These are phyloP conservation scores for Lippia alba DNA, from an alignment of 305 asterid species.

Conservation along the genomic window DNA sequence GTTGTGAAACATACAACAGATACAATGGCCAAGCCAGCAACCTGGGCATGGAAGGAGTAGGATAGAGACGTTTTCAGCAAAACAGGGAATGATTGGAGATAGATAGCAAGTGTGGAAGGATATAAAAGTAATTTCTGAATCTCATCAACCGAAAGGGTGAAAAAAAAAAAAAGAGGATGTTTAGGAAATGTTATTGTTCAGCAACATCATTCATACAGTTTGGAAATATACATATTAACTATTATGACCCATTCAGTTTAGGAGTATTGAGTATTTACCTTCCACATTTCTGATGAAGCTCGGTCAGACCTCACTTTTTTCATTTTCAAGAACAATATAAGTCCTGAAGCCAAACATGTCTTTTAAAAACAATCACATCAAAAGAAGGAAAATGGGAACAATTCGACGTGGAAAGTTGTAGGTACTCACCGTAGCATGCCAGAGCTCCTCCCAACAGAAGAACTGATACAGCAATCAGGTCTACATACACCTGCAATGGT, in stretches of 20 bases:
- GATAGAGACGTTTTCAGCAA: neutral
- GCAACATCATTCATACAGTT: neutral
- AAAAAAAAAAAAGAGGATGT: neutral
- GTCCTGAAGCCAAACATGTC: conserved; percentile 54
- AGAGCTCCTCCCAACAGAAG: conserved; percentile 77
- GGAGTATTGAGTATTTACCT: conserved; percentile 45
- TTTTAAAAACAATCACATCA: neutral
- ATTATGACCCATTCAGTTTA: neutral
- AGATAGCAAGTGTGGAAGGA: too few species aligned
- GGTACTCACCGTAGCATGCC: conserved; percentile 79
- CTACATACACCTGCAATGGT: conserved; percentile 71
- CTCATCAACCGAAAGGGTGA: neutral
- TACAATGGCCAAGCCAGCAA: conserved; percentile 68
- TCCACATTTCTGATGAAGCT: conserved; percentile 76
- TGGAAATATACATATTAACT: neutral
- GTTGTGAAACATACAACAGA: conserved; percentile 70
- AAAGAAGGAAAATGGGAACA: neutral
- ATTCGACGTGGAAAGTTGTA: neutral
- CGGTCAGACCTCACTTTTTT: conserved; percentile 78
- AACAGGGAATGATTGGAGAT: neutral
- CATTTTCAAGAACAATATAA: conserved; percentile 75
- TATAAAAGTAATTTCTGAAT: too few species aligned
- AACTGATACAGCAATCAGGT: conserved; percentile 69
- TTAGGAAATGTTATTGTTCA: neutral
- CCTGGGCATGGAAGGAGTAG: conserved; percentile 30